These are phyloP conservation scores for Parvularia atlantis DNA, from an alignment of 78 protist species.

Conservation along the genomic window DNA sequence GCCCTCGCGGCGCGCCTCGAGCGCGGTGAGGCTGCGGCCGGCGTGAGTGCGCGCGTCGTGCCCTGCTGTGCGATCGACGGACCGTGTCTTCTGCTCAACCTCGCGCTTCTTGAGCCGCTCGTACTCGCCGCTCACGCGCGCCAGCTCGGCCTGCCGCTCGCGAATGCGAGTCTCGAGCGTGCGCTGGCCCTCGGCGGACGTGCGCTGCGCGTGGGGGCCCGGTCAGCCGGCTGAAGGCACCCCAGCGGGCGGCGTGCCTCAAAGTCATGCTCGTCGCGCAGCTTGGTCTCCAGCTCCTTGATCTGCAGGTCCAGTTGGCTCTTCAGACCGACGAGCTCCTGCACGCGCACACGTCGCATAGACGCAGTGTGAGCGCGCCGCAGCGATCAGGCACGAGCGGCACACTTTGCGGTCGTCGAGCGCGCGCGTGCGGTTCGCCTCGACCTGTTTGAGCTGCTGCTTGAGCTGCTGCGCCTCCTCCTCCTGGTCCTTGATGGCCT, in stretches of 20 bases:
- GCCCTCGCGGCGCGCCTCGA: too few relatives aligned
- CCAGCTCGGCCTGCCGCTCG: neutral
- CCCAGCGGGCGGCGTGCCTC: neutral
- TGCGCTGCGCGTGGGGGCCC: neutral
- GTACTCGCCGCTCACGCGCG: neutral
- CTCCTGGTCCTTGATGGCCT: neutral
- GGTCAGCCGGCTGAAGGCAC: neutral
- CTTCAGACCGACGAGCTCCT: neutral
- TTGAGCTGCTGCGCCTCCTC: too few relatives aligned
- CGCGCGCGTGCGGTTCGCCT: too few relatives aligned
- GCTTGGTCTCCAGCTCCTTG: neutral
- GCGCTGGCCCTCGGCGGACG: neutral
- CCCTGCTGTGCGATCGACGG: too few relatives aligned
- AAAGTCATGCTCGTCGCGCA: neutral
- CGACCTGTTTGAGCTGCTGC: constrained; percentile 18
- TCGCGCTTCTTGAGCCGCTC: neutral
- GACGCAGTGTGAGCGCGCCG: too few relatives aligned
- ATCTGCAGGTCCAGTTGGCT: neutral
- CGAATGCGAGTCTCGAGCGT: neutral
- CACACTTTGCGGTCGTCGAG: too few relatives aligned
- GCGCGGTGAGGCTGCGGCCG: too few relatives aligned
- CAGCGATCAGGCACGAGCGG: too few relatives aligned
- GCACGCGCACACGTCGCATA: too few relatives aligned
- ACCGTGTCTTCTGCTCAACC: too few relatives aligned
- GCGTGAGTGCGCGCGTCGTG: too few relatives aligned